Evolutionary conservation across 1,139 yeast genomes (phyloP).

Genomic region (Yamadazyma songkhlaensis): DNA sequence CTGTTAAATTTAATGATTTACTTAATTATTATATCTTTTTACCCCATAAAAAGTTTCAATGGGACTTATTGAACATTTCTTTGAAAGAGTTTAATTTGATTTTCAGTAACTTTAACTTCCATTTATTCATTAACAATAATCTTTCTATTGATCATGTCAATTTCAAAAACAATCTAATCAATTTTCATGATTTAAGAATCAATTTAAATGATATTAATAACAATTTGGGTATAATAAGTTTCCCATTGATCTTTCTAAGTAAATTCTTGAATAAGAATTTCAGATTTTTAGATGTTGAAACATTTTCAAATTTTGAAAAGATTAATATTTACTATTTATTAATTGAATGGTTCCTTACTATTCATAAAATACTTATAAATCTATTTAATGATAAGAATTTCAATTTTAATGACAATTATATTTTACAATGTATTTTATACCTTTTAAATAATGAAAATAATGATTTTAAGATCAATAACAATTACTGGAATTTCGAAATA

Average conservation of each 20-base stretch:
- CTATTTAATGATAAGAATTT: slow-evolving; percentile 15
- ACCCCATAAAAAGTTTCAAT: slow-evolving; percentile 34
- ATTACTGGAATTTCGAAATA: slow-evolving; percentile 12
- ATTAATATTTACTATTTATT: slow-evolving; percentile 21
- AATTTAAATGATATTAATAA: slow-evolving; percentile 31
- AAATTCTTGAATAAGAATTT: slow-evolving; percentile 19
- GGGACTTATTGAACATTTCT: slow-evolving; percentile 39
- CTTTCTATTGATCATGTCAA: slow-evolving; percentile 7
- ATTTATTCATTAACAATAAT: slow-evolving; percentile 9
- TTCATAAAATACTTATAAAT: slow-evolving; percentile 30
- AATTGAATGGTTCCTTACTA: slow-evolving; percentile 40
- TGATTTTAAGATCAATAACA: slow-evolving; percentile 10
- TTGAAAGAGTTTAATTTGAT: slow-evolving; percentile 36
- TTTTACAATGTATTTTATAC: slow-evolving; percentile 27
- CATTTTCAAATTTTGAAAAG: slow-evolving; percentile 7
- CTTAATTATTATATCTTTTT: slow-evolving; percentile 40
- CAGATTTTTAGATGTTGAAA: background rate
- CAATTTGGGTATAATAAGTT: slow-evolving; percentile 41
- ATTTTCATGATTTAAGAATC: slow-evolving; percentile 10
- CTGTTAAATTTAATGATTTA: slow-evolving; percentile 43
- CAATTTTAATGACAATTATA: slow-evolving; percentile 23
- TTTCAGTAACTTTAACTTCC: slow-evolving; percentile 11
- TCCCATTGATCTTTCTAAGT: slow-evolving; percentile 42
- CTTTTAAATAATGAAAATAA: slow-evolving; percentile 18
- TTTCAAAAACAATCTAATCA: slow-evolving; percentile 3